Percentiles rank a stretch among this genome's conserved stretches.
Evolutionary conservation across 345 rosid genomes (phyloP).

Genomic region (Ceriops decandra): DNA sequence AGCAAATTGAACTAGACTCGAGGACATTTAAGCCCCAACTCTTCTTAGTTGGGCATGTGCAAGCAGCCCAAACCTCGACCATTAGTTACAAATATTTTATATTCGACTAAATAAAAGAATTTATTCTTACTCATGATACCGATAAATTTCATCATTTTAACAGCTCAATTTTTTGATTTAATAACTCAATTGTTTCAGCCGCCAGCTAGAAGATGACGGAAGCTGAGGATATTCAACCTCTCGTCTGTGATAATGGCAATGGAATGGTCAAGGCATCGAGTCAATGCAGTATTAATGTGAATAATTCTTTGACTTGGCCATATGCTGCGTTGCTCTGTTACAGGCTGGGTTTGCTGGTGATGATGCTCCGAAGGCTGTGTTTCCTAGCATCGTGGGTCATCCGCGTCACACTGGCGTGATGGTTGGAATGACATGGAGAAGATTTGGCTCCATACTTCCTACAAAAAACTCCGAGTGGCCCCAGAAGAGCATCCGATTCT

Average conservation of each 20-base stretch:
- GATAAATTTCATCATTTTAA: too few relatives aligned
- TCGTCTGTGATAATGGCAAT: constrained; percentile 61
- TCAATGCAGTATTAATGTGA: neutral
- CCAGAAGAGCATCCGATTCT: constrained; percentile 65
- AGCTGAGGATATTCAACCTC: constrained; percentile 61
- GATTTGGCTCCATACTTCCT: constrained; percentile 68
- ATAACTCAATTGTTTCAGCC: constrained; percentile 3
- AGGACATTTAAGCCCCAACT: too few relatives aligned
- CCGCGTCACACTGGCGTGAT: constrained; percentile 68
- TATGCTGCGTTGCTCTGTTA: neutral
- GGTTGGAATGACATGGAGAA: constrained; percentile 70
- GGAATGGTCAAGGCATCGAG: constrained; percentile 60
- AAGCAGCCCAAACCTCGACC: too few relatives aligned
- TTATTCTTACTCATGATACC: too few relatives aligned
- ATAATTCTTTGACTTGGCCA: neutral
- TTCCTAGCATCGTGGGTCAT: constrained; percentile 66
- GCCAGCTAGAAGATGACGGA: constrained; percentile 47
- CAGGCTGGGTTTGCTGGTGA: constrained; percentile 75
- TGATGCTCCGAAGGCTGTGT: constrained; percentile 73
- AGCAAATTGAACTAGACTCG: too few relatives aligned
- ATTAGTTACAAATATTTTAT: too few relatives aligned
- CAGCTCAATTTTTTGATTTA: too few relatives aligned
- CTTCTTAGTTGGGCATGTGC: too few relatives aligned
- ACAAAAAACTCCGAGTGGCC: constrained; percentile 59
- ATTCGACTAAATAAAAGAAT: too few relatives aligned